phyloP scores from a whole-genome alignment of 2,329 filamentous ascomycete genomes.

The Rachicladosporium sp. region DNA sequence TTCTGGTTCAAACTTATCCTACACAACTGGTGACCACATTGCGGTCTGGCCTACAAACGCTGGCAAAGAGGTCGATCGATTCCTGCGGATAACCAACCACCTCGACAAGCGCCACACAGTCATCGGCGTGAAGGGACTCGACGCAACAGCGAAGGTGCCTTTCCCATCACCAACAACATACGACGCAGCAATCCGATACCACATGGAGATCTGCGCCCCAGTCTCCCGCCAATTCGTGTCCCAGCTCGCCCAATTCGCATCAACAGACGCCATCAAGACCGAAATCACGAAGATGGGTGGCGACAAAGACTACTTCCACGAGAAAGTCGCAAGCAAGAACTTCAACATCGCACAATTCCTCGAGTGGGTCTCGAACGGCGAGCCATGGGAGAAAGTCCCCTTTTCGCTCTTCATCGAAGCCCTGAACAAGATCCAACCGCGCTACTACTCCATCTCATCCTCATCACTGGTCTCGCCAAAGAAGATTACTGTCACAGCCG shows the following conservation, averaged over 20 bases:
- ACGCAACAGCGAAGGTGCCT: slow-evolving; percentile 91
- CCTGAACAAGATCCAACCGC: slow-evolving; percentile 85
- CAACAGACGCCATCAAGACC: slow-evolving; percentile 69
- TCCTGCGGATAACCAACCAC: slow-evolving; percentile 68
- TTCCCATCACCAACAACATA: slow-evolving; percentile 96
- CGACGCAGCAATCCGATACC: slow-evolving; percentile 84
- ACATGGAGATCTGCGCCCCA: slow-evolving; percentile 91
- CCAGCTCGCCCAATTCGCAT: slow-evolving; percentile 77
- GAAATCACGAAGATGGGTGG: slow-evolving; percentile 80
- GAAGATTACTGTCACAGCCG: slow-evolving; percentile 87
- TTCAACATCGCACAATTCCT: slow-evolving; percentile 86
- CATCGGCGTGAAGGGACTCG: slow-evolving; percentile 78
- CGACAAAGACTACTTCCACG: slow-evolving; percentile 92
- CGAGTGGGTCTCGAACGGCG: slow-evolving; percentile 55
- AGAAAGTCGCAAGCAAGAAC: slow-evolving; percentile 67
- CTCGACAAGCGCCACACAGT: slow-evolving; percentile 66
- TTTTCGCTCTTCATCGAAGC: slow-evolving; percentile 94
- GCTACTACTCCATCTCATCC: slow-evolving; percentile 98
- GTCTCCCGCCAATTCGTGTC: slow-evolving; percentile 93
- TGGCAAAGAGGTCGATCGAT: slow-evolving; percentile 80
- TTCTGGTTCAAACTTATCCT: slow-evolving; percentile 74
- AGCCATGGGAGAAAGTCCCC: slow-evolving; percentile 72
- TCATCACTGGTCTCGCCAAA: slow-evolving; percentile 89
- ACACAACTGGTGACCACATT: slow-evolving; percentile 95
- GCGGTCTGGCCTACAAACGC: slow-evolving; percentile 95